Percentiles rank a stretch among this genome's conserved stretches.
phyloP scores from a whole-genome alignment of 805 yeast genomes.

The Clavispora santaluciae region DNA sequence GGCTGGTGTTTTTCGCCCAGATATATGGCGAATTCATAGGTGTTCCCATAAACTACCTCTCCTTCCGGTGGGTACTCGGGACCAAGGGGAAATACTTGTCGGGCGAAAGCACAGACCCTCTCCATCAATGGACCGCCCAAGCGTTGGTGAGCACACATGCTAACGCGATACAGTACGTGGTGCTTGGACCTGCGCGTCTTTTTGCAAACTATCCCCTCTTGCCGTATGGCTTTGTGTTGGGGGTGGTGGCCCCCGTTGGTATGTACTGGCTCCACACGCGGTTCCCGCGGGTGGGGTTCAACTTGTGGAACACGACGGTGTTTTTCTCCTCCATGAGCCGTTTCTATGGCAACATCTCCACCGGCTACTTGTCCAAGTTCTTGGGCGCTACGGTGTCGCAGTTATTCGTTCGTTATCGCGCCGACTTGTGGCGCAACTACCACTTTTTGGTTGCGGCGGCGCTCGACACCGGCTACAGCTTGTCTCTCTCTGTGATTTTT shows the following conservation, averaged over 20 bases:
- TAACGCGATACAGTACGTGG: slow-evolving; percentile 49
- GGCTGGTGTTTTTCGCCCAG: slow-evolving; percentile 46
- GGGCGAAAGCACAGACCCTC: slow-evolving; percentile 36
- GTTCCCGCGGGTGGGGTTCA: slow-evolving; percentile 24
- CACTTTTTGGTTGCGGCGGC: slow-evolving; percentile 50
- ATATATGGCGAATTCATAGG: slow-evolving; percentile 49
- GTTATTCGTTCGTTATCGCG: slow-evolving; percentile 39
- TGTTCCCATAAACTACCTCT: slow-evolving; percentile 47
- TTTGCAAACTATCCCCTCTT: slow-evolving; percentile 39
- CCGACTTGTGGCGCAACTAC: slow-evolving; percentile 37
- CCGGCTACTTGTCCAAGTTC: slow-evolving; percentile 45
- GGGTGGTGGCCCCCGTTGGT: slow-evolving; percentile 33
- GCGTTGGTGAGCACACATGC: slow-evolving; percentile 36
- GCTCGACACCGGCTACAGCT: slow-evolving; percentile 46
- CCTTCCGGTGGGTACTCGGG: slow-evolving; percentile 43
- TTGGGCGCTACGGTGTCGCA: slow-evolving; percentile 46
- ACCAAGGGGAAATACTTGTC: slow-evolving; percentile 35
- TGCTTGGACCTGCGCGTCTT: slow-evolving; percentile 43
- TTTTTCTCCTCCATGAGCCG: slow-evolving; percentile 43
- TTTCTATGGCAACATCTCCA: slow-evolving; percentile 47
- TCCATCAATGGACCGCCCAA: slow-evolving; percentile 52
- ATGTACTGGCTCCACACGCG: slow-evolving; percentile 25
- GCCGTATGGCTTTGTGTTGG: slow-evolving; percentile 42
- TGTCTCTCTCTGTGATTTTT: slow-evolving; percentile 38
- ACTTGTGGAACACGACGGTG: slow-evolving; percentile 44